Evolutionary conservation across 257 asterid species (phyloP).

Genomic region (Eustoma russellianum): DNA sequence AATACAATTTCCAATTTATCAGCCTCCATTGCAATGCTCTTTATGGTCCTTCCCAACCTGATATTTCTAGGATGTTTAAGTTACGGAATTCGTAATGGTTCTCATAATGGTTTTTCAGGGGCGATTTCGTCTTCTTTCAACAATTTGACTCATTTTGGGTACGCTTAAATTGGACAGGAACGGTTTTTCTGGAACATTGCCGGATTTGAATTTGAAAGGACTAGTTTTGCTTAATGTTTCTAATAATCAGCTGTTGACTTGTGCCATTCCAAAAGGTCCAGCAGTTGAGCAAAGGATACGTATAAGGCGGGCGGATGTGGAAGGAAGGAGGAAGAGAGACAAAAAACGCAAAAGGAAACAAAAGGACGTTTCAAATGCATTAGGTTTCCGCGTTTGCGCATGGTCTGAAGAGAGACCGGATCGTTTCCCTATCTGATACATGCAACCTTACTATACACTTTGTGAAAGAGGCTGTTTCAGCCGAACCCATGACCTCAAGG

Average conservation of each 20-base stretch:
- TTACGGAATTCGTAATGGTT: slow-evolving; percentile 63
- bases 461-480: no score
- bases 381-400: no score
- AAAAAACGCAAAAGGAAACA: no score
- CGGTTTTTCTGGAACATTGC: slow-evolving; percentile 57
- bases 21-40: slow-evolving; percentile 84
- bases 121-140: slow-evolving; percentile 41
- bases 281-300: slow-evolving; percentile 35
- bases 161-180: slow-evolving; percentile 67
- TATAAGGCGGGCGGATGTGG: no score
- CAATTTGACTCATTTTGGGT: slow-evolving; percentile 58
- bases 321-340: no score
- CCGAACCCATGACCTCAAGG: no score
- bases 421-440: no score
- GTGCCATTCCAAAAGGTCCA: slow-evolving; percentile 53
- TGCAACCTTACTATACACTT: no score
- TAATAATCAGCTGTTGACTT: slow-evolving; percentile 46
- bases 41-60: slow-evolving; percentile 53
- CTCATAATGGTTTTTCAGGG: slow-evolving; percentile 66
- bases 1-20: slow-evolving; percentile 44
- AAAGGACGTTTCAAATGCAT: no score
- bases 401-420: no score
- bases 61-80: slow-evolving; percentile 33
- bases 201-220: slow-evolving; percentile 42
- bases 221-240: slow-evolving; percentile 66